phyloP scores from a whole-genome alignment of 2,329 filamentous ascomycete genomes.

The Venturia aucupariae region DNA sequence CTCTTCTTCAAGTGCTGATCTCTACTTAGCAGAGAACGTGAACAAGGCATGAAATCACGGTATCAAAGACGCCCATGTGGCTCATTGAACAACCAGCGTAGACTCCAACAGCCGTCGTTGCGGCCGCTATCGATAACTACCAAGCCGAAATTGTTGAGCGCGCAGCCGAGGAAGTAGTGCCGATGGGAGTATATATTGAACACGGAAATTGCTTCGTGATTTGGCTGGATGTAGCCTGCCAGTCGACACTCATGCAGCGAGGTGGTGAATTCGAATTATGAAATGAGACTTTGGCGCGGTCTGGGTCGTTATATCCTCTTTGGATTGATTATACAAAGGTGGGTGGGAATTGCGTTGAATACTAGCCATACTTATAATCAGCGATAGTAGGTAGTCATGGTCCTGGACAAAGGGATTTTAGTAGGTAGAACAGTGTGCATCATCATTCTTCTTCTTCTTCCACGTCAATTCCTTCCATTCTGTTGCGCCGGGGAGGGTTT shows the following conservation, averaged over 20 bases:
- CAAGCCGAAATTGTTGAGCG: slow-evolving; percentile 32
- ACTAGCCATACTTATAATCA: no score
- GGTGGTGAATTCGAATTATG: slow-evolving; percentile 3
- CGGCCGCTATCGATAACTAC: slow-evolving; percentile 4
- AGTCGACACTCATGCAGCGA: not conserved
- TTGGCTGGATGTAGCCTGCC: slow-evolving; percentile 16
- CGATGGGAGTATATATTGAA: slow-evolving; percentile 35
- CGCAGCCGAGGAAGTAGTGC: slow-evolving; percentile 38
- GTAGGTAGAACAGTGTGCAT: no score
- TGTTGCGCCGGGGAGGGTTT: no score
- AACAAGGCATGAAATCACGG: slow-evolving; percentile 30
- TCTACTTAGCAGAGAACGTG: slow-evolving; percentile 27
- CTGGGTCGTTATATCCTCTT: no score
- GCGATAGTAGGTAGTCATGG: no score
- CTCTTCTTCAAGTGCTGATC: not conserved
- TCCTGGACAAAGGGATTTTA: no score
- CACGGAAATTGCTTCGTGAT: slow-evolving; percentile 39
- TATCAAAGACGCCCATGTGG: slow-evolving; percentile 25
- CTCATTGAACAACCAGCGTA: slow-evolving; percentile 22
- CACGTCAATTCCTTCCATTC: no score
- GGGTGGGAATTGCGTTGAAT: no score
- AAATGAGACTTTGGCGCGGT: not conserved
- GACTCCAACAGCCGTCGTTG: slow-evolving; percentile 6
- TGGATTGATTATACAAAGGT: no score
- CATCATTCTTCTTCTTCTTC: no score